These are phyloP conservation scores for Plectosphaerella sp. DNA, from an alignment of 2,329 filamentous ascomycete species.

Conservation along the genomic window DNA sequence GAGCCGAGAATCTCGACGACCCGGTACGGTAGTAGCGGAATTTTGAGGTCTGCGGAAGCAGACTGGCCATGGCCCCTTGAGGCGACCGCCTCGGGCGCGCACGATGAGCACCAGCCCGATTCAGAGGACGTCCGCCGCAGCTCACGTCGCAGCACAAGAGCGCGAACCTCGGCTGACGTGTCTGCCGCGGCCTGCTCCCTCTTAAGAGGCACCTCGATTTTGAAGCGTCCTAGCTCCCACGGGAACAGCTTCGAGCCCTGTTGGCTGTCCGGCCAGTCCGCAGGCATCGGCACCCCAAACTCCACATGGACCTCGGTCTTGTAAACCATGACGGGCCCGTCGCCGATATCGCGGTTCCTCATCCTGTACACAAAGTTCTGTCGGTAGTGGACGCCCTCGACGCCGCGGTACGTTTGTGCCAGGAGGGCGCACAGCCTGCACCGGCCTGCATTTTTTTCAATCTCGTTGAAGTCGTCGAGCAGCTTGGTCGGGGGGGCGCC, in stretches of 20 bases:
- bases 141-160: neutral
- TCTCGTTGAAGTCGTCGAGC: neutral
- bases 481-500: no score
- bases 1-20: neutral
- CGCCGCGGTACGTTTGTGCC: neutral
- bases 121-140: neutral
- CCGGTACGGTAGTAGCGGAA: neutral
- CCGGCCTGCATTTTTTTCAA: neutral
- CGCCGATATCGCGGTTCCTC: neutral
- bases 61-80: neutral
- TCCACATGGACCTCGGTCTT: neutral
- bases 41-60: neutral
- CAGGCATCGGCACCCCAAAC: neutral
- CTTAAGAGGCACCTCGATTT: no score
- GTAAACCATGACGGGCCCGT: neutral
- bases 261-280: neutral
- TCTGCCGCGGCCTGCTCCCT: neutral
- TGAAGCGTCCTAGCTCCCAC: no score
- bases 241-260: neutral
- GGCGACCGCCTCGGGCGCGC: neutral
- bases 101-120: neutral
- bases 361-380: neutral
- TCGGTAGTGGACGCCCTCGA: neutral
- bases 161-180: neutral
- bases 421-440: neutral